Evolutionary conservation across 306 rosid genomes (phyloP), one percentile per base, ranked within the genome.

Genomic region (Comarum palustre): DNA sequence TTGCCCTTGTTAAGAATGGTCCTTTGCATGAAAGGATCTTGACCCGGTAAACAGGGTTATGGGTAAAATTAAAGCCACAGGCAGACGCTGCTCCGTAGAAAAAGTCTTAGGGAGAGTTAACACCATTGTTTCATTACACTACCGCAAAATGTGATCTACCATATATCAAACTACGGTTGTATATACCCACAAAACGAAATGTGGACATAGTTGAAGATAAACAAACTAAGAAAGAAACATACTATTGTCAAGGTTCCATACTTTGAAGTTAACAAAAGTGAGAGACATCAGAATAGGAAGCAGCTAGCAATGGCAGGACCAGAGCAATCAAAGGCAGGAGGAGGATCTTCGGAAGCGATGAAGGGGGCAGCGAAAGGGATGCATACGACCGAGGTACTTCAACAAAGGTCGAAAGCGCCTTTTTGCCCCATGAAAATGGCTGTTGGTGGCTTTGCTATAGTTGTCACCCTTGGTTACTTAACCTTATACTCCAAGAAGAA

Each of bases 401-500:
- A 83, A 73, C 91, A 87, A 78, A 73, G 87, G 8, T 76, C 20
- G 65, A 87, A 87, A 66, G 4, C 74, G 51, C 86, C 84, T 1
- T 27, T 8, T 8, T 27, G 86, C 77, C 92, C 87, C 11, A 54
- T 84, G 82, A 87, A 75, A 77, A 72, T 87, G 88, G 92, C 88
- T 11, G 24, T 83, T 25, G 90, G 81, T 0, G 92, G 96, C 1
- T 82, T 89, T 46, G 96, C 84, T 27, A 73, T 78, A 13, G 74
- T 82, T 1, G 27, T 78, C 39, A 81, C 83, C 20, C n/a, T 89
- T 1, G 90, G 85, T 41, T 89, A 78, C 75, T 50, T 80, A 0
- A 83, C 87, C 7, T 80, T 89, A 43, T 85, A 84, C 82, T 66
- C 87, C 76, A 86, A 83, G 69, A 89, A 89, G 83, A 87, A 87